Evolutionary conservation across 495 filamentous ascomycete species (phyloP).

Genomic region (Talaromyces nanjingensis): DNA sequence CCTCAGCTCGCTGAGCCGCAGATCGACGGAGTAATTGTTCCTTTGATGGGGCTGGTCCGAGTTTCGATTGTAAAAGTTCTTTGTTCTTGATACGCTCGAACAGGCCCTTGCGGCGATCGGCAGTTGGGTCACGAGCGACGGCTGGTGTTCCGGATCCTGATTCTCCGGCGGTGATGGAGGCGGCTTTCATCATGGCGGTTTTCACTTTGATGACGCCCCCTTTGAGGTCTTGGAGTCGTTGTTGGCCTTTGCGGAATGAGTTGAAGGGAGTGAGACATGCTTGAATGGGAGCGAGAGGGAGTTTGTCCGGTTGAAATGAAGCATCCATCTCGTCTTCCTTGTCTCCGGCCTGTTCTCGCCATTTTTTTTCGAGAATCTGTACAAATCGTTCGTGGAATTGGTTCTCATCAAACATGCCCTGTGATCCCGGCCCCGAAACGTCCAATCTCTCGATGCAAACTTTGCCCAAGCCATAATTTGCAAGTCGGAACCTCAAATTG

Average conservation of each 20-base stretch:
- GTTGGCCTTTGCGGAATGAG: conserved; percentile 37
- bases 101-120: conserved; percentile 31
- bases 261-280: conserved; percentile 38
- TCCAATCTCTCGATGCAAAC: conserved; percentile 27
- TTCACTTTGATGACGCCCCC: conserved; percentile 36
- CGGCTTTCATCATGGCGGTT: conserved; percentile 23
- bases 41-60: conserved; percentile 38
- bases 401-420: conserved; percentile 18
- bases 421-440: not conserved
- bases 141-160: conserved; percentile 13
- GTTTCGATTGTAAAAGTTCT: conserved; percentile 34
- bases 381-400: conserved; percentile 32
- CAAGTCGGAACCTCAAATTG: conserved; percentile 19
- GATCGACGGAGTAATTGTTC: conserved; percentile 30
- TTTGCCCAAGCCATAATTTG: conserved; percentile 38
- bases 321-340: conserved; percentile 25
- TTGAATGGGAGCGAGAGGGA: conserved; percentile 30
- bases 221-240: conserved; percentile 39
- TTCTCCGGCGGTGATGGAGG: not conserved
- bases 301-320: conserved; percentile 16
- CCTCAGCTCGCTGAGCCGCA: conserved; percentile 34
- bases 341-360: conserved; percentile 15
- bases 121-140: conserved; percentile 19
- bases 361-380: conserved; percentile 29
- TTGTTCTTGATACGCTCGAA: conserved; percentile 41